Base-by-base conservation (phyloP, 129 eudicot genomes). In the Silybum marianum region DNA sequence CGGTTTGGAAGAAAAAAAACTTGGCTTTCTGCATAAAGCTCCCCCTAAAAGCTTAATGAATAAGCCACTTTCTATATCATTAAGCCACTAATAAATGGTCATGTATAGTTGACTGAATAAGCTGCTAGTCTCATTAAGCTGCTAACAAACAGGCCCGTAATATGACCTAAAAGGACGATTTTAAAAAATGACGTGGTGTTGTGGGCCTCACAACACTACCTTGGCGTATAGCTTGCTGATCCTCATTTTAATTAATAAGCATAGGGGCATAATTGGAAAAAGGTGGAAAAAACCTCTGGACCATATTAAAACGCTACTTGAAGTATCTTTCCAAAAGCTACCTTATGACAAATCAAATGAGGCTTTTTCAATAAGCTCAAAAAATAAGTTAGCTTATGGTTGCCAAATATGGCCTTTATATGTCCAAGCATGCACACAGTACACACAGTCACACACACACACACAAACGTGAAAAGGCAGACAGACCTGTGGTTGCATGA, bases 401-500 rank as follows among this genome's bases (percentile, higher is more conserved):
- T 14, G 63, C 6, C 63, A 51, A 51, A 54, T 18, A 48, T 48
- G 60, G n/a, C n/a, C 60, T 1, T 48, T 71, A 67, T 22, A 34
- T 12, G 8, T n/a, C 19, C 23, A 18, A 16, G 65, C n/a, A 42
- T 46, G 67, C 78, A 42, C 39, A 24, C 12, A 48, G 30, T 51
- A 51, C 22, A 22, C 10, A 32, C 9, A 75, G 26, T 30, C 26
- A 78, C 66, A 48, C 73, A 48, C 66, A 48, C 73, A 48, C 66
- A 18, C 80, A 81, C 51, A 81, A 42, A 83, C 14, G 24, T 75
- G 39, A 13, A 63, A 22, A 63, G 23, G 68, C 40, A 83, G 78
- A 84, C 51, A 71, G 67, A 95, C 99, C 98, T 79, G 99, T 92
- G 19, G 98, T 95, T 58, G 99, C 99, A 87, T 95, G 99, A 73